phyloP scores from a whole-genome alignment of 2,329 filamentous ascomycete species.

The Phoma sp. region DNA sequence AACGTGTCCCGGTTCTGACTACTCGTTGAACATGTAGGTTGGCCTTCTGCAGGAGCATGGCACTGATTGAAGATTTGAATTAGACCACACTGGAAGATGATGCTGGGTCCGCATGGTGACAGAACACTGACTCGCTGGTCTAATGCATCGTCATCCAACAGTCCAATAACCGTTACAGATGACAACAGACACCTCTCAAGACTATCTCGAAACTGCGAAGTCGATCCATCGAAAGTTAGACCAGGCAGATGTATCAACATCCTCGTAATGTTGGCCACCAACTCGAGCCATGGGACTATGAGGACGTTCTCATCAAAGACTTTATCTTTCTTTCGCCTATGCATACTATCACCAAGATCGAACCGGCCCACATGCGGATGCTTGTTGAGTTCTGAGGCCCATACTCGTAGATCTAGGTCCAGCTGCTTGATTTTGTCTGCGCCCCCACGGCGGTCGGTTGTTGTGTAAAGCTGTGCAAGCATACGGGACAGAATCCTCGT shows the following conservation, averaged over 20 bases:
- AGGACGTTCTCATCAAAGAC: not conserved
- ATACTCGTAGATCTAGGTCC: not conserved
- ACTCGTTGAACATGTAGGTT: not conserved
- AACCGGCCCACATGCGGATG: not conserved
- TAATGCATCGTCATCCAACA: not conserved
- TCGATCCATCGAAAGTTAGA: not conserved
- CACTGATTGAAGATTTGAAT: not conserved
- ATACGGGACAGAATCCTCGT: not conserved
- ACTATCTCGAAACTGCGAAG: not conserved
- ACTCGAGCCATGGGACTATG: not conserved
- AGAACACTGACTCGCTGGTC: not conserved
- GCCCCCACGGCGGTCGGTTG: not conserved
- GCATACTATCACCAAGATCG: not conserved
- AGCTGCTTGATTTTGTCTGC: not conserved
- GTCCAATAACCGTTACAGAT: not conserved
- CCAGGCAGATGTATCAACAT: not conserved
- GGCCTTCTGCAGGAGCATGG: not conserved
- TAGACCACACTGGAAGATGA: not conserved
- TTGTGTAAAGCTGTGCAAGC: not conserved
- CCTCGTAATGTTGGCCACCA: not conserved
- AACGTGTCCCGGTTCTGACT: not conserved
- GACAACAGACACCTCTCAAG: not conserved
- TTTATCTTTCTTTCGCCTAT: not conserved
- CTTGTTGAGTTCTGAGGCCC: not conserved
- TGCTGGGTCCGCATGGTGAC: not conserved